Evolutionary conservation across 768 basidiomycete genomes (phyloP), one percentile per base, ranked within the genome.

Genomic region (Chiua virens): DNA sequence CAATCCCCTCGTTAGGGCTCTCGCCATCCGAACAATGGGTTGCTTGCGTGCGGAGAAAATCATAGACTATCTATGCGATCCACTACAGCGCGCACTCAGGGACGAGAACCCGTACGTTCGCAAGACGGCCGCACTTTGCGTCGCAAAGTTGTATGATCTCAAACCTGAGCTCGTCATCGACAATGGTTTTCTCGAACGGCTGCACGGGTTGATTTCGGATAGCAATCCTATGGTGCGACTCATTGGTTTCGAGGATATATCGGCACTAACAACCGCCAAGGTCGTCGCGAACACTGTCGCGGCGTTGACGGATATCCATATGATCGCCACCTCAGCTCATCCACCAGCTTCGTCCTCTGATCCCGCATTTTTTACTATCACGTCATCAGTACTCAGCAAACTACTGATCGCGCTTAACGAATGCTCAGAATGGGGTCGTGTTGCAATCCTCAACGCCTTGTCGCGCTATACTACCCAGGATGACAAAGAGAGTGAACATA

Each of bases 31-130:
- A 34, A 99, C 97, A 9, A 99, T 99, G 97, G 94, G 93, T 30
- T 90, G 91, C 64, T 73, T 99, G 42, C 89, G 95, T 37, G 95
- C 96, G 9, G 97, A 98, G 70, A 98, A 98, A 82, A 98, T 98
- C 68, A 92, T 98, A 70, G 95, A 98, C 74, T 99, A 98, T 71
- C 82, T 99, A n/a, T 92, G 87, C 61, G 90, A 94, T 67, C 96
- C 97, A 0, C 75, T 99, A 4, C 89, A 92, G 59, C 91, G 92
- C 62, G 92, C 90, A 60, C 76, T 98, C 23, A 82, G 84, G 38
- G 97, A 98, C 72, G 95, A 98, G 60, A 97, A 97, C 61, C 96
- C 97, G 1, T 99, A 99, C 68, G 97, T 98, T 27, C 85, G 96
- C 60, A 99, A 98, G 77, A 98, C 96, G 7, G 97, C 95, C 2